Percentiles rank a stretch among this genome's conserved stretches.
These are phyloP conservation scores for Kwoniella sp. DNA, from an alignment of 768 basidiomycete genomes.

Conservation along the genomic window DNA sequence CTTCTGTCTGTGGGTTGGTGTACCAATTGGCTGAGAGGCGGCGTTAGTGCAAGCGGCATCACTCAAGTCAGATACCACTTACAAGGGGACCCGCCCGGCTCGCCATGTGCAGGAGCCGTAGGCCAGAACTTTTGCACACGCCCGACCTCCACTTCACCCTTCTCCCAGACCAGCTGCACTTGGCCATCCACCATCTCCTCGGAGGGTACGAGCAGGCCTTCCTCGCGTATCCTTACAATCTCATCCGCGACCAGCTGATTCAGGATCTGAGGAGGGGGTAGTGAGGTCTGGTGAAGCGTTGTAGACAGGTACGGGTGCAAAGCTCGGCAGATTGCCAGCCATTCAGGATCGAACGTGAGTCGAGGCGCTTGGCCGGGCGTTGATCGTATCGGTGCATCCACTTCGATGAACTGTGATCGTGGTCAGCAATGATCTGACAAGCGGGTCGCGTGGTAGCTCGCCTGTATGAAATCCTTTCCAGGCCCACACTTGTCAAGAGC, in stretches of 20 bases:
- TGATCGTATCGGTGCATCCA: conserved; percentile 49
- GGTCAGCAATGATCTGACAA: too few relatives aligned
- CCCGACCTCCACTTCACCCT: conserved; percentile 50
- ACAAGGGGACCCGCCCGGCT: conserved; percentile 54
- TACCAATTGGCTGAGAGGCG: too few relatives aligned
- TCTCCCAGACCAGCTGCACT: conserved; percentile 25
- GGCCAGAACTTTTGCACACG: conserved; percentile 64
- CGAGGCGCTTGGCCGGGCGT: conserved; percentile 25
- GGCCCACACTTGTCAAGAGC: conserved; percentile 85
- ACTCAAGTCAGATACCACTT: conserved; percentile 45
- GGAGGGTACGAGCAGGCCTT: conserved; percentile 48
- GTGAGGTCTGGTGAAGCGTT: conserved; percentile 54
- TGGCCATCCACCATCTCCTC: not conserved
- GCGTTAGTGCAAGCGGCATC: too few relatives aligned
- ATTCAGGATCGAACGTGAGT: conserved; percentile 76
- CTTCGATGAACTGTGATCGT: conserved; percentile 73
- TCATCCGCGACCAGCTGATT: conserved; percentile 60
- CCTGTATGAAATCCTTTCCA: conserved; percentile 74
- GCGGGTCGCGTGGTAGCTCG: too few relatives aligned
- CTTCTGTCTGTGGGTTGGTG: conserved; percentile 82
- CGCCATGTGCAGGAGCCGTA: conserved; percentile 54
- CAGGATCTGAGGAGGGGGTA: conserved; percentile 61
- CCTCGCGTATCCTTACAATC: conserved; percentile 63
- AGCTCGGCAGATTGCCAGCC: conserved; percentile 88
- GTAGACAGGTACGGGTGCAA: conserved; percentile 74